A percentile compares a stretch with the other conserved stretches of the same genome.
phyloP scores from a whole-genome alignment of 2,329 filamentous ascomycete species.

The Aquanectria penicillioides region DNA sequence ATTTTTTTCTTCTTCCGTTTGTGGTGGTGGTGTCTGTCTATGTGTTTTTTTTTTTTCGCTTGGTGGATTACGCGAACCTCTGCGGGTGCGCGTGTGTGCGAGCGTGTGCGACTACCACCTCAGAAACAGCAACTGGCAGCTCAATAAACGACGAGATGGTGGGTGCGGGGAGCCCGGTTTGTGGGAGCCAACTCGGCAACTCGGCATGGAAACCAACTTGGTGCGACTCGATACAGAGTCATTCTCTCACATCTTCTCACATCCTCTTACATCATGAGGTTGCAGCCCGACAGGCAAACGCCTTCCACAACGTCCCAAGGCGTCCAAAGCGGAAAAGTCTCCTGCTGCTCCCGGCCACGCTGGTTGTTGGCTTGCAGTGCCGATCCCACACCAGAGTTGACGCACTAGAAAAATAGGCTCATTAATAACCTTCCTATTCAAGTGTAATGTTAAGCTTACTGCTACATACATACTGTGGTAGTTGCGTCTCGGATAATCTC shows the following conservation, averaged over 20 bases:
- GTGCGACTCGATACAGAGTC: slow-evolving; percentile 1
- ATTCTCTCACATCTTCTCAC: slow-evolving; percentile 10
- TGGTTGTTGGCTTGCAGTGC: not conserved
- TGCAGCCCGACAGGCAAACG: not conserved
- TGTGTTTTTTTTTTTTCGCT: not conserved
- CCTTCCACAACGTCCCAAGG: no score
- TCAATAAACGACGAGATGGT: no score
- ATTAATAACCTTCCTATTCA: slow-evolving; percentile 19
- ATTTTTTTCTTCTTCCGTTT: no score
- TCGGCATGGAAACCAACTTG: slow-evolving; percentile 23
- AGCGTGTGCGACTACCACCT: not conserved
- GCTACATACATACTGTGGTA: no score
- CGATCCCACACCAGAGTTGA: slow-evolving; percentile 2
- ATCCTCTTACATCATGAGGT: slow-evolving; percentile 12
- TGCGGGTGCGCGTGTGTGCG: no score
- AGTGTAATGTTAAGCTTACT: slow-evolving; percentile 24
- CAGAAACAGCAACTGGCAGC: not conserved
- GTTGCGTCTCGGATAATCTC: no score
- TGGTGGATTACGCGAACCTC: not conserved
- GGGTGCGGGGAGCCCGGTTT: slow-evolving; percentile 34
- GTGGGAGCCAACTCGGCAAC: slow-evolving; percentile 27
- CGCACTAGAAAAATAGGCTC: slow-evolving; percentile 1
- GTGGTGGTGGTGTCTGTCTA: no score
- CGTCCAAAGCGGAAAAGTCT: slow-evolving; percentile 3
- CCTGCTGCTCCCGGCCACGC: not conserved